Evolutionary conservation across 345 rosid genomes (phyloP).

Genomic region (Erysimum cheiranthoides): DNA sequence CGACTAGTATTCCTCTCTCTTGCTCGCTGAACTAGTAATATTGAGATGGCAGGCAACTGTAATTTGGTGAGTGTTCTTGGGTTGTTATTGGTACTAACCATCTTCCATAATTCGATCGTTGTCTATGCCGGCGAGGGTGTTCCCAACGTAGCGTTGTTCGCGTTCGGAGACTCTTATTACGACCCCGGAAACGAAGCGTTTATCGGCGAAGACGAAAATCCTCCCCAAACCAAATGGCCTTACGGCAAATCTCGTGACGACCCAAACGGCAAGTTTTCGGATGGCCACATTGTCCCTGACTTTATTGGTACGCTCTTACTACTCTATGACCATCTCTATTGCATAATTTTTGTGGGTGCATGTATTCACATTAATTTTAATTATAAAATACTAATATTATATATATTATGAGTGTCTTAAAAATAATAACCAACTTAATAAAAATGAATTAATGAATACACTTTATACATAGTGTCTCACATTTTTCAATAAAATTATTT

Average conservation of each 20-base stretch:
- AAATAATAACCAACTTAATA: too few relatives aligned
- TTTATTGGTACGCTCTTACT: constrained; percentile 43
- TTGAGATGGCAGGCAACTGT: constrained; percentile 21
- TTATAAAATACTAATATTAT: too few relatives aligned
- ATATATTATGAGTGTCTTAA: too few relatives aligned
- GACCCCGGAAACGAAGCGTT: constrained; percentile 38
- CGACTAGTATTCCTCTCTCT: neutral
- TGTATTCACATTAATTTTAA: too few relatives aligned
- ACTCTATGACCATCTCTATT: neutral
- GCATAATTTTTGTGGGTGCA: too few relatives aligned
- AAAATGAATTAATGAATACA: too few relatives aligned
- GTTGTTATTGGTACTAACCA: constrained; percentile 6
- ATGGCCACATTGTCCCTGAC: constrained; percentile 48
- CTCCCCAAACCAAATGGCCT: constrained; percentile 38
- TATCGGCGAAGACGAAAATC: neutral
- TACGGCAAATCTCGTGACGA: constrained; percentile 46
- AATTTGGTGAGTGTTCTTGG: constrained; percentile 18
- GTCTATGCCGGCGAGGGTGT: constrained; percentile 31
- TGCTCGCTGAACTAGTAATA: neutral
- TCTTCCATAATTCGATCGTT: constrained; percentile 12
- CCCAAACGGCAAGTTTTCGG: constrained; percentile 48
- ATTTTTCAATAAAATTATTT: too few relatives aligned
- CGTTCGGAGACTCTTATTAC: constrained; percentile 44
- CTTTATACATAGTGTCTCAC: too few relatives aligned
- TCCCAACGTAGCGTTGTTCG: constrained; percentile 23